Percentiles rank a stretch among this genome's conserved stretches.
Evolutionary conservation across 2,329 filamentous ascomycete species (phyloP).

Genomic region (Colletotrichum sp.): DNA sequence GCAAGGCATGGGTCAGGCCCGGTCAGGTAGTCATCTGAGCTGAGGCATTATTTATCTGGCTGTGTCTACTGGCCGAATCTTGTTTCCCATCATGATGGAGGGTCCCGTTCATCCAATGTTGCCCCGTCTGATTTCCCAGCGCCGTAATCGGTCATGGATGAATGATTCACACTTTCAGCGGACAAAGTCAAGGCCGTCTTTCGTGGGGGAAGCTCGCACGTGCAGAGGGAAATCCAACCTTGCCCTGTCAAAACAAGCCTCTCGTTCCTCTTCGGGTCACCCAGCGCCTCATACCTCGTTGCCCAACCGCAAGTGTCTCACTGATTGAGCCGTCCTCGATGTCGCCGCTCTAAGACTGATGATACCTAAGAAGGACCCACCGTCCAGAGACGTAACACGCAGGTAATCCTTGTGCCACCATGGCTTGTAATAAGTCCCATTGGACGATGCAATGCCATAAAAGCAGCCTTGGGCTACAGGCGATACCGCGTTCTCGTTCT

Average conservation of each 20-base stretch:
- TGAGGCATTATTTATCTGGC: conserved; percentile 6
- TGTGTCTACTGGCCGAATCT: not conserved
- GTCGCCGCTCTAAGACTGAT: not conserved
- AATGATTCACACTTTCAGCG: not conserved
- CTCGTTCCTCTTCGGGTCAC: not conserved
- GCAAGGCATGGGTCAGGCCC: not conserved
- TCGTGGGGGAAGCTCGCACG: not conserved
- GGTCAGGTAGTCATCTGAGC: not conserved
- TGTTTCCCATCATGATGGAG: not conserved
- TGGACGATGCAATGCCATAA: too few species aligned
- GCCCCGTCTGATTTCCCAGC: not conserved
- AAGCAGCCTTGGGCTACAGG: too few species aligned
- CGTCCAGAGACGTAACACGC: not conserved
- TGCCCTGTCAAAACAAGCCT: not conserved
- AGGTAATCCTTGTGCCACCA: not conserved
- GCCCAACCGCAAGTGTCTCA: not conserved
- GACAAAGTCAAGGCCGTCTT: conserved; percentile 4
- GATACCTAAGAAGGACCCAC: too few species aligned
- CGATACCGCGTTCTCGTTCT: too few species aligned
- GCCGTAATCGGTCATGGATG: not conserved
- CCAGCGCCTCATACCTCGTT: not conserved
- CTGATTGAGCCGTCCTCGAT: not conserved
- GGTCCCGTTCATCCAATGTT: not conserved
- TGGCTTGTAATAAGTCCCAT: not conserved
- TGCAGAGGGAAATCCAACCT: not conserved